A percentile compares a stretch with the other conserved stretches of the same genome.
These are phyloP conservation scores for Mycena floridula DNA, from an alignment of 768 basidiomycete genomes.

Conservation along the genomic window DNA sequence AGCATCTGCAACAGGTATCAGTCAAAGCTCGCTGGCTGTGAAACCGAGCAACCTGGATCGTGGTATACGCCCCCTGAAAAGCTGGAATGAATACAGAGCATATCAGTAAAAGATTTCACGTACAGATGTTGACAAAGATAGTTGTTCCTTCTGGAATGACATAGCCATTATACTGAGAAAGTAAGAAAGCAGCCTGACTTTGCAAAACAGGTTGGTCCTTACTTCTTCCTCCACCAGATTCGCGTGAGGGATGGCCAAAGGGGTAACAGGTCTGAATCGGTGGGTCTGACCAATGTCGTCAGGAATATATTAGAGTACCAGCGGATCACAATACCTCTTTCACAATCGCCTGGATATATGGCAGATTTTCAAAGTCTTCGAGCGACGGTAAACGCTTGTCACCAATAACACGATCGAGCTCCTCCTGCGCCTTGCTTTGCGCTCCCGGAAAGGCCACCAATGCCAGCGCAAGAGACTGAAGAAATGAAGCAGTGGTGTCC, in stretches of 20 bases:
- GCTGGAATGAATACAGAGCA: neutral
- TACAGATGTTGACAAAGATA: slow-evolving; percentile 9
- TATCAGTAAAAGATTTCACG: neutral
- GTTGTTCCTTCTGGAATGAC: slow-evolving; percentile 5
- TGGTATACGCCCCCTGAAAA: slow-evolving; percentile 12
- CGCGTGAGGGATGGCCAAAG: slow-evolving; percentile 7
- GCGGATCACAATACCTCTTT: slow-evolving; percentile 7
- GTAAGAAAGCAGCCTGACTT: neutral
- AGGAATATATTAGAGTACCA: neutral
- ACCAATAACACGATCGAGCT: slow-evolving; percentile 19
- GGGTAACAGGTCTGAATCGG: slow-evolving; percentile 6
- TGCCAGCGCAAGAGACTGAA: slow-evolving; percentile 8
- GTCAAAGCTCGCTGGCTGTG: neutral
- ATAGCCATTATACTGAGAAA: slow-evolving; percentile 5
- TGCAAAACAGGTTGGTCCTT: neutral
- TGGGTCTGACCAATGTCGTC: neutral
- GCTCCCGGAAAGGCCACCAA: slow-evolving; percentile 14
- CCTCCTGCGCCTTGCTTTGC: slow-evolving; percentile 17
- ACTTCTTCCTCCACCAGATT: slow-evolving; percentile 4
- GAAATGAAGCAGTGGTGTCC: slow-evolving; percentile 9
- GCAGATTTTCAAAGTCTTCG: slow-evolving; percentile 10
- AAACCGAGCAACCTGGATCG: slow-evolving; percentile 4
- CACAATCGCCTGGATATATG: slow-evolving; percentile 14
- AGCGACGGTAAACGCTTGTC: slow-evolving; percentile 12
- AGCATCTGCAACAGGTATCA: slow-evolving; percentile 3